phyloP scores from a whole-genome alignment of 208 protist species.

The Trypanosoma vivax region DNA sequence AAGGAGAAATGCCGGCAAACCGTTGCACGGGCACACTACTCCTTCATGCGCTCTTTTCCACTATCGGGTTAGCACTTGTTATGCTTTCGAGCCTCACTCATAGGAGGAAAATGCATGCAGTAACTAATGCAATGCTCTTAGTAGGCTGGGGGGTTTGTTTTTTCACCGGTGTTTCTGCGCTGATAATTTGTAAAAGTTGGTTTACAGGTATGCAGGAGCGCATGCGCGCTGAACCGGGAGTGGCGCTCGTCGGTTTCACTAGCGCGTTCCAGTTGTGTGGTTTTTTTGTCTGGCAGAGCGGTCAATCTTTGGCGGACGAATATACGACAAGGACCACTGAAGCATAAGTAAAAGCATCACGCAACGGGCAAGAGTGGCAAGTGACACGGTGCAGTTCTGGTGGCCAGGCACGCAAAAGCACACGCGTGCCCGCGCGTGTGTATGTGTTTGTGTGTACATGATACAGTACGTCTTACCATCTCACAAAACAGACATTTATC shows the following conservation, averaged over 20 bases:
- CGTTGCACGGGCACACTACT: constrained; percentile 45
- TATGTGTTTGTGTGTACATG: too few relatives aligned
- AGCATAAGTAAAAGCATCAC: too few relatives aligned
- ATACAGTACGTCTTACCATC: too few relatives aligned
- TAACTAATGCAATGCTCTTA: constrained; percentile 60
- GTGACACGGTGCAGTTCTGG: too few relatives aligned
- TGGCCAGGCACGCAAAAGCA: too few relatives aligned
- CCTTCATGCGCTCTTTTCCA: constrained; percentile 64
- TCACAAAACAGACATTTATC: too few relatives aligned
- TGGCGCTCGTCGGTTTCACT: constrained; percentile 57
- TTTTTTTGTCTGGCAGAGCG: constrained; percentile 66
- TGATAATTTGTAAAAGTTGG: constrained; percentile 39
- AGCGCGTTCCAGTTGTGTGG: constrained; percentile 43
- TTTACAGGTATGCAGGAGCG: constrained; percentile 44
- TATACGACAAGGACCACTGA: constrained; percentile 6
- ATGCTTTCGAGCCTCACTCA: constrained; percentile 50
- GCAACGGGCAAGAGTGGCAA: too few relatives aligned
- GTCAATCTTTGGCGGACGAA: constrained; percentile 12
- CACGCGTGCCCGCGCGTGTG: too few relatives aligned
- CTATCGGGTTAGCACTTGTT: constrained; percentile 52
- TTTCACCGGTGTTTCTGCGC: constrained; percentile 39
- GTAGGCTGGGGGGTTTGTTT: constrained; percentile 68
- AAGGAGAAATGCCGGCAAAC: constrained; percentile 32
- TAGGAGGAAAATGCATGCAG: constrained; percentile 42
- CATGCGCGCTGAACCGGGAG: constrained; percentile 33